Conservation (phyloP, 2,329 filamentous ascomycete genomes). For the Cordyceps javanica region DNA sequence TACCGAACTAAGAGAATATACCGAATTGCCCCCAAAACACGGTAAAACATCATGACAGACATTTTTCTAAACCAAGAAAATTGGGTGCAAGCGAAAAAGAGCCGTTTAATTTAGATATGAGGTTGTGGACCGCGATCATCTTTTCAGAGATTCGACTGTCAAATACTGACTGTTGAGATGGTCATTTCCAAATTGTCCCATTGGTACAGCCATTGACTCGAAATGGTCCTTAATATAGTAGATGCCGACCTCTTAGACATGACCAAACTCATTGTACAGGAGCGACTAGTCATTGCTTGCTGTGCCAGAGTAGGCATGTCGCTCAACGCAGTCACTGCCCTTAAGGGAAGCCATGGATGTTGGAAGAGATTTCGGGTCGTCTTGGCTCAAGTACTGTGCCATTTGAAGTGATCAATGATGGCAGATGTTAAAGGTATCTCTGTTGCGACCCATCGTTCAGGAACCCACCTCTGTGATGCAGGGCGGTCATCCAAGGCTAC, state of each 20-base stretch:
- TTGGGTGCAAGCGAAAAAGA: too few species aligned
- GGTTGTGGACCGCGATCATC: too few species aligned
- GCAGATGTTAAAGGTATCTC: not conserved
- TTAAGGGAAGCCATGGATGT: slow-evolving; percentile 39
- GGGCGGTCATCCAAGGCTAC: slow-evolving; percentile 31
- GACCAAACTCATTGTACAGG: not conserved
- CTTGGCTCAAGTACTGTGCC: slow-evolving; percentile 27
- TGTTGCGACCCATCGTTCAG: not conserved
- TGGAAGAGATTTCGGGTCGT: slow-evolving; percentile 33
- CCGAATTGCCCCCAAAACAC: too few species aligned
- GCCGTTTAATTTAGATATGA: too few species aligned
- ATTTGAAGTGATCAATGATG: slow-evolving; percentile 13
- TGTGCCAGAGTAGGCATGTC: slow-evolving; percentile 33
- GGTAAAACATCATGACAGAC: too few species aligned
- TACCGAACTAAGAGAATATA: too few species aligned
- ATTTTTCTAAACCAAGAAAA: too few species aligned
- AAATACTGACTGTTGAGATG: too few species aligned
- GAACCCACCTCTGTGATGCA: slow-evolving; percentile 36
- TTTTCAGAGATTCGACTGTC: too few species aligned
- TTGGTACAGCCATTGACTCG: too few species aligned
- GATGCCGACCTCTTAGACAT: not conserved
- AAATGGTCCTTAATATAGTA: not conserved
- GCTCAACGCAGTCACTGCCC: slow-evolving; percentile 28
- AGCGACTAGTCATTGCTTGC: slow-evolving; percentile 17
- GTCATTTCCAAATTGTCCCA: too few species aligned